Base-by-base conservation (phyloP, 257 asterid species). In the Capsicum pubescens region DNA sequence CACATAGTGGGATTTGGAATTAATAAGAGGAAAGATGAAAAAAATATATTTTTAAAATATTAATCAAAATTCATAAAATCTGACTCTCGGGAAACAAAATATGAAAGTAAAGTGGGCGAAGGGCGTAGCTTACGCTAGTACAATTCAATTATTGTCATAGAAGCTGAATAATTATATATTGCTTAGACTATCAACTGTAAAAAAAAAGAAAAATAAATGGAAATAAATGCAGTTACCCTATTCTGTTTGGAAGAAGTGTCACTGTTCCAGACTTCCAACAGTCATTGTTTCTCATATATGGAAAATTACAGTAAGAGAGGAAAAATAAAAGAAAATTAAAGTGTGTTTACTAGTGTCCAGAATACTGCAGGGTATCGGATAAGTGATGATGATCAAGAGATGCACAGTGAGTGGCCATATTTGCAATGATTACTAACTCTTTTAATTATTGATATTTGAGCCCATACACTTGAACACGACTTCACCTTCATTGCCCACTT, bases 391-490 rank as follows among this genome's bases (percentile, higher is more conserved):
- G 42, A 63, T 57, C n/a, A 59, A 7, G 36, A 84, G 11, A 60
- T 16, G 50, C 16, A 12, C 11, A 21, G 12, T 6, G 26, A 10
- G n/a, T 21, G 63, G n/a, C 67, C 54, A 52, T 55, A 69, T 39
- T 69, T 76, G 36, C 64, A 63, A 83, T 83, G 81, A 83, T 82
- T 68, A 55, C 67, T 39, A 64, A 4, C 32, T 69, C 64, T 32
- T 50, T 35, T 68, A 63, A 21, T 48, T 11, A 59, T 36, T 74
- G 85, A 83, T 69, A 83, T 83, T 50, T 48, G 56, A 69, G n/a
- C 85, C 85, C 85, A 83, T 69, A 78, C 85, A 83, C 56, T 69
- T 83, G 85, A 83, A 83, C 70, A 83, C 57, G 85, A 83, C 85
- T 56, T 48, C 13, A 55, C 85, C 84, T 82, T 9, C 39, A 9